Base-by-base conservation (phyloP, 805 yeast species). In the Barnettozyma wickerhamii region DNA sequence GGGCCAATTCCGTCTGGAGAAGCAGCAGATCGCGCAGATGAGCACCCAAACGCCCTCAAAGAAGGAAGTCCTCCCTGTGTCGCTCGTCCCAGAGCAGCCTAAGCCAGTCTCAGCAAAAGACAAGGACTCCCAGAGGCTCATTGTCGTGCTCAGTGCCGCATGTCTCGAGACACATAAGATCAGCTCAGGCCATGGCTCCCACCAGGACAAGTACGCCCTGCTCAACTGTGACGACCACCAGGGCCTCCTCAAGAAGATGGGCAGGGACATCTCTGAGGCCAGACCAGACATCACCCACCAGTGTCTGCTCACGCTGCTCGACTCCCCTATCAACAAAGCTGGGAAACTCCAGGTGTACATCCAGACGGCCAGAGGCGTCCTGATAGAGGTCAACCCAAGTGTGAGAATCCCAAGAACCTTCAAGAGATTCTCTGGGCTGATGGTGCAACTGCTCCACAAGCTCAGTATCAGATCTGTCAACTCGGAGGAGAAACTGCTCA, bases 211-310 rank as follows among this genome's bases (percentile, higher is more conserved):
- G 63, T 93, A 83, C 59, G 97, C 95, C 0, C 68, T 93, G 46
- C 72, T 93, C 57, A 93, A 93, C 69, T 93, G 99, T 71, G 99
- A 93, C 63, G 99, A 93, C 62, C 99, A 93, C 63, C 99, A 93
- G 68, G 97, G 97, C 13, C 71, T 91, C 38, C 70, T 93, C 55
- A 84, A 91, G 63, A 91, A 89, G 61, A 88, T 91, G 95, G 95
- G 95, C 39, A 79, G 98, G 60, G 98, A 93, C 59, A 91, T 93
- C 49, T 87, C 95, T 36, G 99, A 93, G 60, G 98, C 97, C 7
- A 80, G 99, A 64, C 99, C 99, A n/a, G 99, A 93, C 63, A 93
- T 93, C 56, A 93, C 99, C 33, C 99, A 93, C 62, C 99, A 91
- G 66, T 93, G 99, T 72, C 76, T 93, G 31, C 72, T 93, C 64